phyloP scores from a whole-genome alignment of 2,329 filamentous ascomycete species.

The Claviceps sp. region DNA sequence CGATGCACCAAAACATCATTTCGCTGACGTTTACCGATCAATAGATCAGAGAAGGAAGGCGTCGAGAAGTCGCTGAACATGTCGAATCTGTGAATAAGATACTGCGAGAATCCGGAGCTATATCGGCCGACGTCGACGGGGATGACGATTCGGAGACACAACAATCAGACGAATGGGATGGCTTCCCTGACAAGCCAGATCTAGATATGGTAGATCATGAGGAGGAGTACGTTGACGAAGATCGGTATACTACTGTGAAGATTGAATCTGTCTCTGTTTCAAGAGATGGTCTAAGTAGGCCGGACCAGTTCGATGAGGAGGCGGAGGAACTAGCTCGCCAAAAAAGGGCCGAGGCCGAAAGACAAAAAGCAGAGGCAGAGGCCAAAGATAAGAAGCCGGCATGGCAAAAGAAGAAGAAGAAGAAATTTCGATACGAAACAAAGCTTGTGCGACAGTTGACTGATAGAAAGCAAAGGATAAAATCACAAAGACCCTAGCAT shows the following conservation, averaged over 20 bases:
- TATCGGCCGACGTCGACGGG: conserved; percentile 27
- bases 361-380: conserved; percentile 15
- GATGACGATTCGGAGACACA: conserved; percentile 20
- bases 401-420: conserved; percentile 62
- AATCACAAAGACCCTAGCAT: conserved; percentile 20
- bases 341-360: conserved; percentile 15
- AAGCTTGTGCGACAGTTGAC: conserved; percentile 72
- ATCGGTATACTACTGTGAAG: conserved; percentile 88
- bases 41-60: conserved; percentile 73
- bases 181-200: conserved; percentile 41
- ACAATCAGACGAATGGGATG: conserved; percentile 47
- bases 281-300: conserved; percentile 54
- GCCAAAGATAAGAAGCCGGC: conserved; percentile 18
- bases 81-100: conserved; percentile 62
- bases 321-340: conserved; percentile 16
- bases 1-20: background rate
- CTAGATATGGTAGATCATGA: conserved; percentile 57
- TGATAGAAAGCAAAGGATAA: conserved; percentile 56
- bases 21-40: background rate
- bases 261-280: conserved; percentile 78
- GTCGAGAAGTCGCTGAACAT: conserved; percentile 68
- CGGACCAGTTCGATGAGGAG: conserved; percentile 24
- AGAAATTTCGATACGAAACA: conserved; percentile 84
- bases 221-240: conserved; percentile 92
- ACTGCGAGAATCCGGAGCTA: conserved; percentile 44